Evolutionary conservation across 495 filamentous ascomycete genomes (phyloP), one percentile per base, ranked within the genome.

Genomic region (Tuber calosporum): DNA sequence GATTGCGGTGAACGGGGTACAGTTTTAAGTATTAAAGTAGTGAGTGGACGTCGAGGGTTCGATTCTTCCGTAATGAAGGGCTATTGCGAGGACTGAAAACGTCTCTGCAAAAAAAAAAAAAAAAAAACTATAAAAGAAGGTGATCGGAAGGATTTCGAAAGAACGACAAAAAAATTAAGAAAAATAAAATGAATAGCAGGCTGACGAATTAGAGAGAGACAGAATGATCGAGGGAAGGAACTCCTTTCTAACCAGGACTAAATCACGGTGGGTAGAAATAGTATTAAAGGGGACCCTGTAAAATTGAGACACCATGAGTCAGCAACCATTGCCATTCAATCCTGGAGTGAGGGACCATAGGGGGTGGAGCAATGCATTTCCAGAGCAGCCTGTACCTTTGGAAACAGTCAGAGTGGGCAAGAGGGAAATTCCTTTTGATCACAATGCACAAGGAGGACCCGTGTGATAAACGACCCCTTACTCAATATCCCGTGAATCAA

Each of bases 1-100:
- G 81, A 82, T 90, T 87, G 83, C 79, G 76, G 76, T 71, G 71
- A 66, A 77, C n/a, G 74, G 68, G 75, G 72, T 78, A 67, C 78
- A 82, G 73, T 19, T 40, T 68, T n/a, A 66, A 66, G 68, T 40
- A 66, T 74, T 41, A 53, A 58, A 77, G 74, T 79, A 79, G 74
- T 71, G 79, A 81, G 79, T 77, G 79, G 76, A 79, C 76, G 79
- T 75, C 77, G 77, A 81, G 73, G 75, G 69, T 76, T 74, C 76
- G 76, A 81, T 77, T 71, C 69, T 82, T 81, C 80, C 73, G 72
- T 81, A 81, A 78, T 69, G 80, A 77, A 62, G 75, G 80, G 68
- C 71, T 81, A 79, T 69, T 34, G 77, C 72, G 68, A 79, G 39
- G 76, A 78, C 72, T 68, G 62, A 62, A 79, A 77, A 53, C 30